Evolutionary conservation across 148 eudicot species (phyloP).

Genomic region (Tetragonia tetragonoides): DNA sequence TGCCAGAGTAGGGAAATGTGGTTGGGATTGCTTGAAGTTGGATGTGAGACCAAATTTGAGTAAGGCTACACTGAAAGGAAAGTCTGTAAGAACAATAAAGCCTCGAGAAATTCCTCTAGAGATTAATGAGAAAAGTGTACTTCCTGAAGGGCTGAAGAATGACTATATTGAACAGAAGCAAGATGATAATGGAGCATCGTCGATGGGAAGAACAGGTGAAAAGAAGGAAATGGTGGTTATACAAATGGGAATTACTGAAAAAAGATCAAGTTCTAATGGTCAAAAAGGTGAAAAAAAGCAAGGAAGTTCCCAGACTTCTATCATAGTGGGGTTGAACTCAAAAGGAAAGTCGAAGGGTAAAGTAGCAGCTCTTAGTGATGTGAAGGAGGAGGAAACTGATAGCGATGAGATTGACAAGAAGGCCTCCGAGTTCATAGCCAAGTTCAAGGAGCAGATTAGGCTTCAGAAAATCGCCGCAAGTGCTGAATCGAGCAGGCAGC

Average conservation of each 20-base stretch:
- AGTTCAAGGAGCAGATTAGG: constrained; percentile 84
- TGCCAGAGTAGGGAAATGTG: constrained; percentile 33
- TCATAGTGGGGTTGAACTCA: constrained; percentile 30
- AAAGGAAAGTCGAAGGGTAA: constrained; percentile 31
- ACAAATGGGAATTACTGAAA: constrained; percentile 31
- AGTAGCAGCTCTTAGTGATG: constrained; percentile 23
- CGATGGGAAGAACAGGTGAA: constrained; percentile 10
- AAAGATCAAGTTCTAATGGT: constrained; percentile 23
- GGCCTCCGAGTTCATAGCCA: constrained; percentile 88
- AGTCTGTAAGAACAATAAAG: constrained; percentile 79
- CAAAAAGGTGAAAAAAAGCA: constrained; percentile 38
- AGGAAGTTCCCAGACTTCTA: constrained; percentile 23
- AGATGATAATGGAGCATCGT: constrained; percentile 6
- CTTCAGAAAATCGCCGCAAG: constrained; percentile 55
- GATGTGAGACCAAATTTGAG: constrained; percentile 37
- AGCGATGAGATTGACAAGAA: constrained; percentile 76
- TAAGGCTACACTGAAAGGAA: constrained; percentile 53
- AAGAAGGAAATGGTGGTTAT: constrained; percentile 31
- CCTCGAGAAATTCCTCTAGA: constrained; percentile 33
- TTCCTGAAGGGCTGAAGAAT: constrained; percentile 3
- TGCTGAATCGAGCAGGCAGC: constrained; percentile 25
- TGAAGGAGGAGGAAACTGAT: constrained; percentile 42
- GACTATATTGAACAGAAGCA: constrained; percentile 18
- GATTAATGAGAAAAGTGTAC: constrained; percentile 18
- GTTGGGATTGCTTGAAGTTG: constrained; percentile 35